Percentiles rank a stretch among this genome's conserved stretches.
Evolutionary conservation across 495 filamentous ascomycete genomes (phyloP).

Genomic region (Hyaloscypha hepaticicola): DNA sequence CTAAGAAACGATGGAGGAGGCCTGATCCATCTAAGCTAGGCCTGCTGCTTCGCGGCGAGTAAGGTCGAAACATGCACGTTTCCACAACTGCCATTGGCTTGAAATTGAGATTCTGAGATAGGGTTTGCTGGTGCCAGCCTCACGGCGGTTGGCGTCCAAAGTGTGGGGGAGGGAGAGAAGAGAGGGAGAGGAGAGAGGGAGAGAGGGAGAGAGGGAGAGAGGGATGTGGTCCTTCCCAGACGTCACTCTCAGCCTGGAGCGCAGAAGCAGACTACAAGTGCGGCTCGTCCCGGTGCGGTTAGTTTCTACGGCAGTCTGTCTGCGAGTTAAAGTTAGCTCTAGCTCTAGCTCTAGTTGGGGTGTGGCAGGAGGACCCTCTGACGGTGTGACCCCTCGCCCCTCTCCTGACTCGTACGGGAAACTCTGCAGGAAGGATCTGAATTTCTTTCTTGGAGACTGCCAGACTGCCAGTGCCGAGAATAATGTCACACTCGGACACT

Average conservation of each 20-base stretch:
- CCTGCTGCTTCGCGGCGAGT: background rate
- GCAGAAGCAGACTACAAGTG: slow-evolving; percentile 4
- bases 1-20: background rate
- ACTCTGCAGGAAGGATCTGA: no score
- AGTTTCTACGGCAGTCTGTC: no score
- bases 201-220: no score
- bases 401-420: no score
- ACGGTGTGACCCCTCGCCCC: no score
- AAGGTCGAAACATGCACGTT: background rate
- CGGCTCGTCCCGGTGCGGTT: slow-evolving; percentile 12
- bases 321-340: slow-evolving; percentile 1
- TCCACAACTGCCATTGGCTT: background rate
- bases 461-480: background rate
- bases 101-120: background rate
- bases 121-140: background rate
- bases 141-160: no score
- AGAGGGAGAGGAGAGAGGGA: no score
- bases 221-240: no score
- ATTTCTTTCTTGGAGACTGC: no score
- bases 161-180: no score
- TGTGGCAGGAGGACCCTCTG: background rate
- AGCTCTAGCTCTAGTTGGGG: no score
- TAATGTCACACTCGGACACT: no score
- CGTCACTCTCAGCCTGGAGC: background rate
- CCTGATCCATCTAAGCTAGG: background rate